A percentile compares a stretch with the other conserved stretches of the same genome.
These are phyloP conservation scores for Dianthus caryophyllus DNA, from an alignment of 148 eudicot genomes.

Conservation along the genomic window DNA sequence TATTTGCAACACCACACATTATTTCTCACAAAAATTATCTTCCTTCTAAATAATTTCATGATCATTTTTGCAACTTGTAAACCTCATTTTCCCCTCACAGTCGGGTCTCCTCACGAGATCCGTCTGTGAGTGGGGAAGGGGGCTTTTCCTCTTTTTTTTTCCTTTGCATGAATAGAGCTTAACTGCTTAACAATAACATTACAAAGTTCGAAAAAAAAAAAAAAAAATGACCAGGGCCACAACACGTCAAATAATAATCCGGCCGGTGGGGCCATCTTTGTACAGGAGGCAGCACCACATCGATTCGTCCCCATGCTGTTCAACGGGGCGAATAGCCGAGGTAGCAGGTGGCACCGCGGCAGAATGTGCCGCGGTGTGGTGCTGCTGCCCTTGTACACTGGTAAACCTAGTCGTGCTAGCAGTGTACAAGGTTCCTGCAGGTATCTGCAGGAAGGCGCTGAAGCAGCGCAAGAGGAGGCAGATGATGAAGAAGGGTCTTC, in stretches of 20 bases:
- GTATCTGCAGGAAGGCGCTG: conserved; percentile 47
- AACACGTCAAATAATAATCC: conserved; percentile 17
- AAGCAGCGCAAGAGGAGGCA: conserved; percentile 26
- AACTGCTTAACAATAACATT: background rate
- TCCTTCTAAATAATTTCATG: conserved; percentile 1
- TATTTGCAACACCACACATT: conserved; percentile 10
- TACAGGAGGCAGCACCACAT: conserved; percentile 16
- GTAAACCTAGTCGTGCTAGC: conserved; percentile 42
- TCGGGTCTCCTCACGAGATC: conserved; percentile 15
- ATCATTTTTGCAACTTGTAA: background rate
- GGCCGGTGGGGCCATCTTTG: conserved; percentile 4
- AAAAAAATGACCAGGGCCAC: background rate
- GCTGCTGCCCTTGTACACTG: conserved; percentile 61
- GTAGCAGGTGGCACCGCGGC: conserved; percentile 73
- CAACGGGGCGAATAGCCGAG: conserved; percentile 37
- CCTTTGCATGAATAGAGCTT: too few species aligned
- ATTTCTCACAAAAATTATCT: background rate
- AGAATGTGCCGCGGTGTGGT: conserved; percentile 69
- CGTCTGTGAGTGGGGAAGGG: conserved; percentile 1
- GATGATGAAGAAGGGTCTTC: conserved; percentile 32
- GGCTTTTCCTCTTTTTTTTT: background rate
- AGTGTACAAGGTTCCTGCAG: conserved; percentile 60
- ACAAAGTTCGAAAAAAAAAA: too few species aligned
- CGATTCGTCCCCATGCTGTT: background rate
- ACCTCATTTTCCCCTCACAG: conserved; percentile 15